Conservation (phyloP, 441 rosid genomes). For the Bruguiera hainesii region DNA sequence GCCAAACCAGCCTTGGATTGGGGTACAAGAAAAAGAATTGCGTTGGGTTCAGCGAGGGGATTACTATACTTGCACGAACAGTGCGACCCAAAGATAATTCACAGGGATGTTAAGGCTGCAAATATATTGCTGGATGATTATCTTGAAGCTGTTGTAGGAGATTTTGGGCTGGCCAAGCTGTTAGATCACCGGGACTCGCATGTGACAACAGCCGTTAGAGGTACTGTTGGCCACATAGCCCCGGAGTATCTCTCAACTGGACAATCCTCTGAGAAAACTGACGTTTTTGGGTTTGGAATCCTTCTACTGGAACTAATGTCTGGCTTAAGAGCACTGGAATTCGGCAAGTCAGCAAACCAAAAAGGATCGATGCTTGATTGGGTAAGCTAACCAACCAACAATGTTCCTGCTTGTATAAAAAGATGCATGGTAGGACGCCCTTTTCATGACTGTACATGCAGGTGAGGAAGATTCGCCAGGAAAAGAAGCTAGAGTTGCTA, state of each 20-base stretch:
- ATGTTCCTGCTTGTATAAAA: not conserved
- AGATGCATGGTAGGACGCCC: no score
- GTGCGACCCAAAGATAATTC: slow-evolving; percentile 86
- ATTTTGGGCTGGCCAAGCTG: slow-evolving; percentile 89
- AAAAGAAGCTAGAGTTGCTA: slow-evolving; percentile 73
- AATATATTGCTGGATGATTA: slow-evolving; percentile 85
- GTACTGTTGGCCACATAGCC: slow-evolving; percentile 91
- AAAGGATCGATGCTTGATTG: slow-evolving; percentile 87
- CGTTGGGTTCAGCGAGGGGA: slow-evolving; percentile 89
- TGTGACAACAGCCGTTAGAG: slow-evolving; percentile 91
- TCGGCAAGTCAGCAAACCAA: slow-evolving; percentile 73
- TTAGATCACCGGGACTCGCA: slow-evolving; percentile 84
- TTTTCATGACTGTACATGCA: slow-evolving; percentile 20
- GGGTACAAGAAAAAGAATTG: slow-evolving; percentile 81
- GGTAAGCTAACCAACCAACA: slow-evolving; percentile 41
- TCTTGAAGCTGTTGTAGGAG: slow-evolving; percentile 84
- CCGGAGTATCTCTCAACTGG: slow-evolving; percentile 92
- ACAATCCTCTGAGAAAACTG: slow-evolving; percentile 94
- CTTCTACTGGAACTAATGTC: slow-evolving; percentile 78
- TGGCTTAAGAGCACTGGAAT: slow-evolving; percentile 78
- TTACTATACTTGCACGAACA: slow-evolving; percentile 75
- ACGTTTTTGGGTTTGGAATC: slow-evolving; percentile 91
- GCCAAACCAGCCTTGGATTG: slow-evolving; percentile 82
- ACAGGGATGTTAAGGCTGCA: slow-evolving; percentile 94
- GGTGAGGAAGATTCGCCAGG: slow-evolving; percentile 82